A percentile compares a stretch with the other conserved stretches of the same genome.
Evolutionary conservation across 768 basidiomycete genomes (phyloP).

Genomic region (Mycena haematopus): DNA sequence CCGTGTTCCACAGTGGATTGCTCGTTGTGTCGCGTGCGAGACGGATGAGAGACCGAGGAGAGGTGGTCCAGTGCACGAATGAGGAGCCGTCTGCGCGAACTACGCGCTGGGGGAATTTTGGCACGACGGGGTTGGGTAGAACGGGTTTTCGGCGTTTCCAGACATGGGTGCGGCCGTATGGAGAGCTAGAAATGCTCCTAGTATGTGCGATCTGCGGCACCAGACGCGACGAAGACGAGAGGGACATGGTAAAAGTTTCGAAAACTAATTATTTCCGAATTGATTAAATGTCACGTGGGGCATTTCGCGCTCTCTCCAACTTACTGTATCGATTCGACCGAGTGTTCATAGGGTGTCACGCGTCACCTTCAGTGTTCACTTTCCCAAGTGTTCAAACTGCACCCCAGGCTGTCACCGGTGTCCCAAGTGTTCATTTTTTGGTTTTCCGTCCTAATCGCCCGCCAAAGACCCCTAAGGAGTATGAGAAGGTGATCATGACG

Average conservation of each 20-base stretch:
- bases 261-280: neutral
- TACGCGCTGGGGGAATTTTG: slow-evolving; percentile 86
- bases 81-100: slow-evolving; percentile 89
- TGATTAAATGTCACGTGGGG: slow-evolving; percentile 1
- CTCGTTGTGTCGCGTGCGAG: slow-evolving; percentile 90
- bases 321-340: too few relatives aligned
- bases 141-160: slow-evolving; percentile 70
- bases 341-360: too few relatives aligned
- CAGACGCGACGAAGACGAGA: neutral
- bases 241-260: neutral
- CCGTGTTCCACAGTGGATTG: slow-evolving; percentile 85
- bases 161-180: slow-evolving; percentile 86
- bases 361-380: too few relatives aligned
- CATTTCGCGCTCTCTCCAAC: neutral
- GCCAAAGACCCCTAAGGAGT: too few relatives aligned
- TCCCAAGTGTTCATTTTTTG: too few relatives aligned
- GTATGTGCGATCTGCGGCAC: slow-evolving; percentile 29
- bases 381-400: too few relatives aligned
- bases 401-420: too few relatives aligned
- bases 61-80: slow-evolving; percentile 88
- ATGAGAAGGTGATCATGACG: too few relatives aligned
- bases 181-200: slow-evolving; percentile 68
- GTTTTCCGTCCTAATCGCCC: too few relatives aligned
- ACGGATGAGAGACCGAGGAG: slow-evolving; percentile 76
- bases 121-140: slow-evolving; percentile 84